Evolutionary conservation across 257 asterid genomes (phyloP), one percentile per base, ranked within the genome.

Genomic region (Dorcoceras hygrometricum): DNA sequence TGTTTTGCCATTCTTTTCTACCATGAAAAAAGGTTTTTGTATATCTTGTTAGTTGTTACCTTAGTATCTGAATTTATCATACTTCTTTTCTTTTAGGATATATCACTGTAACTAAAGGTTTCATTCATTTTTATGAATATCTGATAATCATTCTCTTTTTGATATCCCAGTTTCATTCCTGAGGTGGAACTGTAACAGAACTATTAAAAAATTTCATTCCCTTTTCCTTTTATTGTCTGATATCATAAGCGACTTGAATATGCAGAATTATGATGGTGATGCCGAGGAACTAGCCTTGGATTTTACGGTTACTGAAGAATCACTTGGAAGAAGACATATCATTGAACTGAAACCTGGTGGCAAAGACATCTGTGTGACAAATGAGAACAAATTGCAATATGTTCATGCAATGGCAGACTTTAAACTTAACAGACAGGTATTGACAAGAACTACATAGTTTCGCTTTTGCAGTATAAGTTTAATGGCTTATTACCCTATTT

Each of bases 351-450:
- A 26, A 26, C 3, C 29, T 26, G 4, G 29, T 26, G 29, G 2
- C 4, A 26, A 26, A 4, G 29, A 26, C 2, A 26, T 26, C 4
- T 26, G 2, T 26, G 29, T 26, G 4, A 26, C 29, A 26, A 83
- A 88, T 81, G 97, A 90, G 80, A 93, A 90, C 84, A 93, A 88
- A 86, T 74, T 93, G 90, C 99, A 90, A 76, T 93, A 90, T 75
- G 87, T 93, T 76, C 91, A 93, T 86, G 95, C 91, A 71, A 86
- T 93, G 82, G 99, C 99, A 27, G 99, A 90, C 78, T 88, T 83
- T 84, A 93, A 93, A 77, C 94, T 93, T 75, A 93, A 93, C 85
- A 77, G 96, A 58, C 97, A 90, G 96, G 99, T 93, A 71, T n/a
- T 62, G 61, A 28, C 16, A 46, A 19, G 66, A 67, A 67, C 76